These are phyloP conservation scores for Mycena alexandri DNA, from an alignment of 768 basidiomycete genomes.

Conservation along the genomic window DNA sequence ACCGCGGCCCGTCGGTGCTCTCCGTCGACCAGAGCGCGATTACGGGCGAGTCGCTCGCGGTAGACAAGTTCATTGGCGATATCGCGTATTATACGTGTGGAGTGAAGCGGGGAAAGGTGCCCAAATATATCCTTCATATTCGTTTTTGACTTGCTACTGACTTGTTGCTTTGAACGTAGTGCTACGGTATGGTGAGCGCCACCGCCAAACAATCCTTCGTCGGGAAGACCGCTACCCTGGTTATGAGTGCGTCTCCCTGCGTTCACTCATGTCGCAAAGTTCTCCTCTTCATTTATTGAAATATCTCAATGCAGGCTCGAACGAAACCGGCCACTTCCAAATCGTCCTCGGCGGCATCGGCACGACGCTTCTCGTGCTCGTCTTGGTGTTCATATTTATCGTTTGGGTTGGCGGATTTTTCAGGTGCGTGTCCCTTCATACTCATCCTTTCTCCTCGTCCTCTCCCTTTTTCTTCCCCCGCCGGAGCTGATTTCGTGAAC, in stretches of 20 bases:
- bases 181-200: conserved; percentile 51
- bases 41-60: conserved; percentile 61
- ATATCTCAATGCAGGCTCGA: conserved; percentile 37
- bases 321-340: conserved; percentile 60
- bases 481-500: too few relatives aligned
- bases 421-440: conserved; percentile 32
- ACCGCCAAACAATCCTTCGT: conserved; percentile 58
- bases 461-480: too few relatives aligned
- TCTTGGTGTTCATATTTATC: conserved; percentile 55
- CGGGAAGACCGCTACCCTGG: conserved; percentile 59
- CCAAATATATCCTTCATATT: not conserved
- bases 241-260: conserved; percentile 44
- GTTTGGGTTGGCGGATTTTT: conserved; percentile 63
- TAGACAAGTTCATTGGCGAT: conserved; percentile 60
- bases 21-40: conserved; percentile 61
- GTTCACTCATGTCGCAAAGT: too few relatives aligned
- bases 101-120: conserved; percentile 51
- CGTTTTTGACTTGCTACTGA: too few relatives aligned
- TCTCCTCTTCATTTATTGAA: too few relatives aligned
- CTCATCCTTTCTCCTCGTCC: too few relatives aligned
- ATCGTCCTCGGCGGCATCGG: conserved; percentile 58
- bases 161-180: not conserved
- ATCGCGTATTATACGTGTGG: conserved; percentile 55
- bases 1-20: conserved; percentile 56
- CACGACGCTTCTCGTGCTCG: conserved; percentile 56